Evolutionary conservation across 2,329 filamentous ascomycete species (phyloP), one percentile per base, ranked within the genome.

Genomic region (Neonectria ditissima): DNA sequence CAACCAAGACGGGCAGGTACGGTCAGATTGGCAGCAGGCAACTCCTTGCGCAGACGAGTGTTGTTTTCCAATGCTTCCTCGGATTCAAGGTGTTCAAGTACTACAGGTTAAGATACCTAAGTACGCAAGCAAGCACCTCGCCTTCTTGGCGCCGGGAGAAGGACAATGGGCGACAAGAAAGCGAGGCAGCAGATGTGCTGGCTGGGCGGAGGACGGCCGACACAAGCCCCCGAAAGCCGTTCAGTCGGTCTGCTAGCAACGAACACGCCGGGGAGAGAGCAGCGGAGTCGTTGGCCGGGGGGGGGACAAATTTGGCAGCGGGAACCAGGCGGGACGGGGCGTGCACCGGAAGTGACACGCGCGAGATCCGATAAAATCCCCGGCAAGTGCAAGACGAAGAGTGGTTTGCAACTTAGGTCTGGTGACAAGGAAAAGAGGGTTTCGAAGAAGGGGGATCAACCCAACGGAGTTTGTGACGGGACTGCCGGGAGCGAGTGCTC

Each of bases 401-500:
- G 18, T 50, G 47, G 16, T 34, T 14, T 24, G 37, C 6, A 28
- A 22, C 37, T 52, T 39, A 37, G 50, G 26, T 24, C 6, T 28
- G 55, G 51, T 18, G 43, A 43, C n/a, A 41, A 37, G 48, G 37
- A 62, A 63, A 48, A 60, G 39, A 50, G 34, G 11, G 34, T 44
- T 62, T 59, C 45, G 34, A 65, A 44, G 37, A 48, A 43, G 55
- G 32, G 56, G 55, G 47, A n/a, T 39, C 24, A 22, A 28, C 18
- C 13, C 47, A 30, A 28, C 41, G 55, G 50, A 24, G 43, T 50
- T 51, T 37, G 34, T 39, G 34, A 63, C 52, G 69, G 70, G 62
- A 70, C 51, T 55, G 62, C 63, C 68, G 62, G 71, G 66, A 59
- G 50, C 54, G 59, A 55, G 43, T 48, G 62, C 67, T 69, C 66